A percentile compares a stretch with the other conserved stretches of the same genome.
Conservation (phyloP, 148 eudicot genomes). For the Hydrangea macrophylla region DNA sequence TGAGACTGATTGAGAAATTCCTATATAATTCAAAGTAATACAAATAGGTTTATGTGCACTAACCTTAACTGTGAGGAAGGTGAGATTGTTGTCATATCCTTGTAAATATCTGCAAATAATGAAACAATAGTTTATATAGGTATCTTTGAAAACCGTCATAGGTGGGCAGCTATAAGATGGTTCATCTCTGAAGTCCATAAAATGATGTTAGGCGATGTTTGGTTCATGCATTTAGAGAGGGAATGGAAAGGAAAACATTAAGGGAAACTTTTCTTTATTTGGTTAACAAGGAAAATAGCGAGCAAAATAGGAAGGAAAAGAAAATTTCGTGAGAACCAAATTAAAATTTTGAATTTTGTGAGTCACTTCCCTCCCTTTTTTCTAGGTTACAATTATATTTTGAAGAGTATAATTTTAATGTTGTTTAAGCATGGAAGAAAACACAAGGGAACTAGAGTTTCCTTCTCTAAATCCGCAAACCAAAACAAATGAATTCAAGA, state of each 20-base stretch:
- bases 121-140: background rate
- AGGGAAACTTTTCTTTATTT: background rate
- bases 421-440: too few species aligned
- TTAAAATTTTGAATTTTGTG: too few species aligned
- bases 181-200: background rate
- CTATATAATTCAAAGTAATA: too few species aligned
- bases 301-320: background rate
- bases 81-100: constrained; percentile 78
- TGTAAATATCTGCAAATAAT: constrained; percentile 59
- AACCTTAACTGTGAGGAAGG: constrained; percentile 86
- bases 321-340: too few species aligned
- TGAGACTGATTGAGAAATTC: background rate
- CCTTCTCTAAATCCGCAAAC: too few species aligned
- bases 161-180: background rate
- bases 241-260: background rate
- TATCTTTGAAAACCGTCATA: background rate
- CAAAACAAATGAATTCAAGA: too few species aligned
- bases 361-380: too few species aligned
- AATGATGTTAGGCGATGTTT: background rate
- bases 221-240: too few species aligned
- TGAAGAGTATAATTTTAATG: too few species aligned
- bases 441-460: too few species aligned
- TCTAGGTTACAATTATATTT: too few species aligned
- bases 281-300: background rate
- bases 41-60: constrained; percentile 12